Evolutionary conservation across 2,329 filamentous ascomycete genomes (phyloP), one percentile per base, ranked within the genome.

Genomic region (Ophiostoma montium): DNA sequence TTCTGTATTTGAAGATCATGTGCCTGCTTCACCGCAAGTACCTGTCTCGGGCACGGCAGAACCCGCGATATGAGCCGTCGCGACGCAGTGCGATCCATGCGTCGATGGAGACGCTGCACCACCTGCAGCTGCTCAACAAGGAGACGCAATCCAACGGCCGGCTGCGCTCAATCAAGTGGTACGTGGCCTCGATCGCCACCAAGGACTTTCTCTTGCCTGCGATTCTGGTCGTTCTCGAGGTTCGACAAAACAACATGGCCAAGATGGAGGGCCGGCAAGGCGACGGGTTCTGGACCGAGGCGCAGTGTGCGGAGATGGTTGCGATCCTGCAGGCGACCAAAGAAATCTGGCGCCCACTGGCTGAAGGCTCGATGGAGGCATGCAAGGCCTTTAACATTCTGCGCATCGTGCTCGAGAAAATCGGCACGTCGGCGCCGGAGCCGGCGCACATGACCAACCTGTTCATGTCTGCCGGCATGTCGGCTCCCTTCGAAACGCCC

Each of bases 21-120:
- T 94, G 87, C 58, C 76, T 95, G 19, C 74, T 98, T 35, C 92
- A 98, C 63, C 77, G 88, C 46, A 88, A 88, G 55, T 95, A 92
- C 62, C 74, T 95, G 51, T 71, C 77, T n/a, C 77, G 81, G 52
- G 85, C 88, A 5, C 73, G 84, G 44, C 77, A 84, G 52, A 92
- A 90, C 57, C 71, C 84, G 10, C 76, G 88, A 9, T 96, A 94
- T 59, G 77, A 80, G 9, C 86, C 92, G 60, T 95, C 88, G 3
- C 78, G 90, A 30, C 80, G 82, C 36, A 83, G 81, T 19, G 92
- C 87, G 54, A 82, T 96, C 36, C 87, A 95, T 58, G 85, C 89
- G 1, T 86, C 88, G 0, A 73, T 95, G 71, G 81, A 84, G 55
- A 80, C 94, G 44, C 71, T 98, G 36, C 72, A 76, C 21, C 86